Base-by-base conservation (phyloP, 2,329 filamentous ascomycete genomes). In the Fusarium pseudonygamai region DNA sequence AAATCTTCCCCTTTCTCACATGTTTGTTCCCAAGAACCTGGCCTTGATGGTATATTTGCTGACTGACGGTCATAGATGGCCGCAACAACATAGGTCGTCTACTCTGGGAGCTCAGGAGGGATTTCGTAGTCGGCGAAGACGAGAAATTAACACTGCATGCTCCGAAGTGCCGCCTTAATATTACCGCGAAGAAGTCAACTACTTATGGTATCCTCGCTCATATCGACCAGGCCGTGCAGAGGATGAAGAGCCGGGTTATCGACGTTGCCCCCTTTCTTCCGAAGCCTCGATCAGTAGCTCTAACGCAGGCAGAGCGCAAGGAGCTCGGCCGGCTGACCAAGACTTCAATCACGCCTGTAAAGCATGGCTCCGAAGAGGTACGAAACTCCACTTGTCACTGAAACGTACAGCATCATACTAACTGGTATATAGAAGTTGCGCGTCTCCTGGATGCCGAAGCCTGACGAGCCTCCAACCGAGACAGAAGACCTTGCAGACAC, bases 1-100 rank as follows among this genome's bases (percentile, higher is more conserved):
- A 79, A 3, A 82, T 85, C 58, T 87, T 88, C 67, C 71, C 78
- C 37, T 82, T 88, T 8, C 78, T 90, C 30, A 80, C 83, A 50
- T 79, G 87, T 88, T 80, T 69, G 84, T 83, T 13, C 20, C 16
- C 30, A 26, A n/a, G 39, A n/a, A 1, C 42, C 58, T 46, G 7
- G n/a, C 22, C 20, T 16, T 28, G 6, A 15, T 24, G 15, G 20
- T n/a, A 45, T 30, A 11, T 36, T 45, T 53, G 30, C 68, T 74
- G 15, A 64, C 40, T 12, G 18, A n/a, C 47, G n/a, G 47, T 70
- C 53, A 52, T 50, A 75, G 53, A 59, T 56, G 52, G 58, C 5
- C 47, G 39, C 67, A 75, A 66, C 11, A 64, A 68, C 18, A 64
- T 72, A 13, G 72, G 60, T 9, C 57, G 70, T 8, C 59, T 82